These are phyloP conservation scores for Lachancea dasiensis DNA, from an alignment of 805 yeast genomes.

Conservation along the genomic window DNA sequence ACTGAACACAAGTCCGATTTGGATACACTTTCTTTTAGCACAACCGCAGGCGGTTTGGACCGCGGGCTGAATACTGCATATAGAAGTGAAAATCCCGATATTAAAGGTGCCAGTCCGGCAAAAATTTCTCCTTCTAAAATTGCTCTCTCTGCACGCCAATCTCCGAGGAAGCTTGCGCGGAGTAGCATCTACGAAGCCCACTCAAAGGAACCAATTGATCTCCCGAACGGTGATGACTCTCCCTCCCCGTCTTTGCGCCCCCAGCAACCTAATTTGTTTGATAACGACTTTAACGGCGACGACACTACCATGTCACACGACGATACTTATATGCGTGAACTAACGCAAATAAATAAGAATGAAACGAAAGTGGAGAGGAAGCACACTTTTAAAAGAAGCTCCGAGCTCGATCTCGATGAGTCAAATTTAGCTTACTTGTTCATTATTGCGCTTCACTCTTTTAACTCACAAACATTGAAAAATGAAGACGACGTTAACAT, in stretches of 20 bases:
- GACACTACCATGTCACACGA: slow-evolving; percentile 7
- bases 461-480: slow-evolving; percentile 53
- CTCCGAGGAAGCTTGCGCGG: neutral
- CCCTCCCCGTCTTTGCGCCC: too few species aligned
- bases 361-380: slow-evolving; percentile 7
- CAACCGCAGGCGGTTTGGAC: slow-evolving; percentile 4
- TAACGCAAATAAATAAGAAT: neutral
- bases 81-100: too few species aligned
- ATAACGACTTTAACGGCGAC: neutral
- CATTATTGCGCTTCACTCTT: slow-evolving; percentile 52
- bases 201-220: slow-evolving; percentile 4
- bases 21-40: neutral
- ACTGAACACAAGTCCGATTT: neutral
- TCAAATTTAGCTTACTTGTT: slow-evolving; percentile 50
- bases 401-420: slow-evolving; percentile 24
- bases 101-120: neutral
- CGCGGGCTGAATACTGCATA: too few species aligned
- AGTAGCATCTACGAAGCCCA: slow-evolving; percentile 6
- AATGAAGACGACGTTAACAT: slow-evolving; percentile 62
- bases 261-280: too few species aligned
- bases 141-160: neutral
- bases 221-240: too few species aligned
- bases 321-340: neutral
- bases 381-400: slow-evolving; percentile 21
- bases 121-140: slow-evolving; percentile 1